Evolutionary conservation across 305 asterid species (phyloP), one percentile per base, ranked within the genome.

Genomic region (Fraxinus floribunda): DNA sequence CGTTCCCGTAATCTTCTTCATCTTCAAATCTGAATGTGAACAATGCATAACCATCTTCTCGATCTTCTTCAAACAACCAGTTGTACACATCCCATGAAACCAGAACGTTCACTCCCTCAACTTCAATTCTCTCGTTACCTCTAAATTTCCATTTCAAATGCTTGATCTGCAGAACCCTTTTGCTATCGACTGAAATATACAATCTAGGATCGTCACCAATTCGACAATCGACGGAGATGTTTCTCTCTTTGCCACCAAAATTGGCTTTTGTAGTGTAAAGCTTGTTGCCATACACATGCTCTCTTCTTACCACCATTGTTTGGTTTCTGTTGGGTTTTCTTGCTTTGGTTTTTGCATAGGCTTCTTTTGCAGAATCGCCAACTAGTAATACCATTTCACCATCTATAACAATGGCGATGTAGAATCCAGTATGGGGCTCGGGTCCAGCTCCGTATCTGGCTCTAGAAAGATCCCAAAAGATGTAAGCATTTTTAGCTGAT

Each of bases 71-170:
- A 64, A 90, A 91, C 55, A 91, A 57, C 92, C 92, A 90, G 76
- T 85, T 91, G 81, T 89, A 82, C 1, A 90, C 94, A 66, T 91
- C 95, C 95, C 95, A 91, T 15, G 95, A 91, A 0, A 91, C 83
- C 68, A 84, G 88, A 1, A 91, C 86, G 3, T 75, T 79, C 32
- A 85, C 62, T 0, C 94, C 94, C 20, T 87, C 92, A 10, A 89
- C 85, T 78, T 90, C 92, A 29, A 91, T 76, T 24, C 88, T 81
- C 77, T 91, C 91, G 73, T 89, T 91, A 22, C 95, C 95, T 75
- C 95, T 87, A 87, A 91, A 91, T 75, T 91, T 91, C 95, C 95
- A 91, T 24, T 87, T 89, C 75, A 91, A 72, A 30, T 89, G 92
- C 89, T 90, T 91, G 8, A 91, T 85, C 77, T 87, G 87, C 76